phyloP scores from a whole-genome alignment of 345 rosid species.

The thale cress (Arabidopsis thaliana) region DNA sequence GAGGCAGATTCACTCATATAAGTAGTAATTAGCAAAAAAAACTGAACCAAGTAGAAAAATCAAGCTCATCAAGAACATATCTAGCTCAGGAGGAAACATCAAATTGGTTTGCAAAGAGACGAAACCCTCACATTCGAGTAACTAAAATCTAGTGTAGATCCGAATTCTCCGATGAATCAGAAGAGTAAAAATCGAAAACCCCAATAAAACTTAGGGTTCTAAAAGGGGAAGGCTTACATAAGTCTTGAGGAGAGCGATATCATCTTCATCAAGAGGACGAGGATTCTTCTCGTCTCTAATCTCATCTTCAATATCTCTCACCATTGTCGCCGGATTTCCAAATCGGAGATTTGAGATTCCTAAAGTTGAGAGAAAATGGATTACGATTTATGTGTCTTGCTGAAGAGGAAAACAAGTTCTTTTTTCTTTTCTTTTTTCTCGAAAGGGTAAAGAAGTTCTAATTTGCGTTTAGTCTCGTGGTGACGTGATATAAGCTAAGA shows the following conservation, averaged over 20 bases:
- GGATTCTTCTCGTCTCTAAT: constrained; percentile 91
- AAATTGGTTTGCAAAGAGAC: constrained; percentile 2
- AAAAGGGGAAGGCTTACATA: constrained; percentile 51
- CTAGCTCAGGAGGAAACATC: constrained; percentile 18
- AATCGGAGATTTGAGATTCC: constrained; percentile 21
- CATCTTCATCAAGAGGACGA: constrained; percentile 87
- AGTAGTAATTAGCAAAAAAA: not conserved
- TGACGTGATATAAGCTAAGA: not conserved
- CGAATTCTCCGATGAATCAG: not conserved
- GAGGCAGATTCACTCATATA: not conserved
- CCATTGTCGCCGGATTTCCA: constrained; percentile 40
- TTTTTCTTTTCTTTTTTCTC: no score
- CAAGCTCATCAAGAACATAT: not conserved
- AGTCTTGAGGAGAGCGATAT: constrained; percentile 92
- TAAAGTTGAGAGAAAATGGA: not conserved
- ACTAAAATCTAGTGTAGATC: constrained; percentile 22
- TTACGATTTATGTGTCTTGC: constrained; percentile 31
- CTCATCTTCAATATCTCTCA: constrained; percentile 59
- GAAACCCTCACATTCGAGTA: constrained; percentile 18
- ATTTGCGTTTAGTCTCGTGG: not conserved
- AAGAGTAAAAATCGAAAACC: not conserved
- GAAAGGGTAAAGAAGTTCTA: not conserved
- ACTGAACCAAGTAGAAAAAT: not conserved
- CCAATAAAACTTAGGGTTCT: constrained; percentile 22
- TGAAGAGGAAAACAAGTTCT: constrained; percentile 35